Evolutionary conservation across 2,329 filamentous ascomycete genomes (phyloP), one percentile per base, ranked within the genome.

Genomic region (Aschersonia sp.): DNA sequence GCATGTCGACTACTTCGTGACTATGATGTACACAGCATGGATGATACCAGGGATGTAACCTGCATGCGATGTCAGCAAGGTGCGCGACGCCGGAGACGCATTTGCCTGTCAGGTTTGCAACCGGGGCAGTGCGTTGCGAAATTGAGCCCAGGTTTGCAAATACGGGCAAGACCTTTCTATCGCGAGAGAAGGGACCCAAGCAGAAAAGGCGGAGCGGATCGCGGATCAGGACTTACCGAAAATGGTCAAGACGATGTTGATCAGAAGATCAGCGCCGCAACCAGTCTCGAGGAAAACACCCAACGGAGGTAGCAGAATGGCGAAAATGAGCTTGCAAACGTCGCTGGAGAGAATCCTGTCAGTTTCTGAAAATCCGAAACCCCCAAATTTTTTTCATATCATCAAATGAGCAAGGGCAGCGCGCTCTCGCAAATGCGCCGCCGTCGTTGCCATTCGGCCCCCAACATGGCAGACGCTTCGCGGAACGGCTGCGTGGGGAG

Each of bases 201-300:
- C 33, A 37, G 33, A 37, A 37, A 12, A 37, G 35, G 35, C 12
- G 35, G 35, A 12, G 12, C 22, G 22, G 22, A 22, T 22, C 22
- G 35, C 35, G 35, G 8, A 8, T 37, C 12, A 8, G 35, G 8
- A 37, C 35, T 37, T 70, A 75, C 72, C 73, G 57, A 87, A 72
- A 57, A 87, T 79, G 58, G 87, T 94, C 69, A 94, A 72, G 61
- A 88, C 76, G 68, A 94, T 86, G 81, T 94, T 94, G 79, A 95
- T 94, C 68, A 90, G 73, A 61, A 95, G 73, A 64, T 94, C 86
- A 56, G 82, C 79, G 63, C 83, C 83, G 71, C 88, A 94, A 60
- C 88, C 88, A 58, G 84, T 81, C 82, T 95, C 88, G 57, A 95
- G 85, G 78, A 94, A 92, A 65, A 95, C 88, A 72, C 88, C 88